These are phyloP conservation scores for Wallacemonas sp. DNA, from an alignment of 208 protist genomes.

Conservation along the genomic window DNA sequence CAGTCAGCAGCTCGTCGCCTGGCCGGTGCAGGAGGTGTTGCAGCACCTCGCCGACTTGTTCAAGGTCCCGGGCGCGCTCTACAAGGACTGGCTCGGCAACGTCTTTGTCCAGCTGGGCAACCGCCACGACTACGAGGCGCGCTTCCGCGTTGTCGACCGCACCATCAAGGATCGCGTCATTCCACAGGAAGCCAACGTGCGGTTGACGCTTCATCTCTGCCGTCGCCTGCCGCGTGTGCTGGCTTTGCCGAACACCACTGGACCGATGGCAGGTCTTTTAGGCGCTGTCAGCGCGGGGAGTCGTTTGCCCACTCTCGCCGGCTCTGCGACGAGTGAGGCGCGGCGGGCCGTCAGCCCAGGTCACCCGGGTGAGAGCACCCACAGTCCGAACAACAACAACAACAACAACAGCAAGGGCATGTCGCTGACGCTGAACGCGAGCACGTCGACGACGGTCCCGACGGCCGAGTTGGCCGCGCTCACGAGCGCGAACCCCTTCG, in stretches of 20 bases:
- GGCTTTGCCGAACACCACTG: background rate
- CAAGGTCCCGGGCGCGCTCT: slow-evolving; percentile 30
- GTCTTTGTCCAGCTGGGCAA: slow-evolving; percentile 15
- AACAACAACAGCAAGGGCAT: too few relatives aligned
- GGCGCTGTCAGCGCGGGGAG: too few relatives aligned
- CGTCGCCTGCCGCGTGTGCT: slow-evolving; percentile 31
- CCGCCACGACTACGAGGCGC: slow-evolving; percentile 56
- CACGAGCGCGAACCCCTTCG: background rate
- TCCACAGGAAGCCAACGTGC: slow-evolving; percentile 34
- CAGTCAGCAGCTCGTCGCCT: slow-evolving; percentile 35
- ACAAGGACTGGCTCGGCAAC: slow-evolving; percentile 46
- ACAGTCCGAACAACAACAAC: too few relatives aligned
- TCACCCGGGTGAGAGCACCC: too few relatives aligned
- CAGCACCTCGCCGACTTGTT: slow-evolving; percentile 52
- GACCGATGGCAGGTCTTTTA: background rate
- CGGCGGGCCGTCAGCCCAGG: background rate
- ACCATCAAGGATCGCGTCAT: slow-evolving; percentile 29
- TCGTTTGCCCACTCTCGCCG: too few relatives aligned
- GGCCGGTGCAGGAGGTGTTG: slow-evolving; percentile 58
- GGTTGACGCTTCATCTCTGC: slow-evolving; percentile 54
- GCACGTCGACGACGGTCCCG: background rate
- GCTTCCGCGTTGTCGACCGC: slow-evolving; percentile 65
- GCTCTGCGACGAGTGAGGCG: too few relatives aligned
- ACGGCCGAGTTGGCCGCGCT: background rate
- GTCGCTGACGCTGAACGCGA: background rate